Evolutionary conservation across 2,329 filamentous ascomycete species (phyloP).

Genomic region (Colletotrichum higginsianum): DNA sequence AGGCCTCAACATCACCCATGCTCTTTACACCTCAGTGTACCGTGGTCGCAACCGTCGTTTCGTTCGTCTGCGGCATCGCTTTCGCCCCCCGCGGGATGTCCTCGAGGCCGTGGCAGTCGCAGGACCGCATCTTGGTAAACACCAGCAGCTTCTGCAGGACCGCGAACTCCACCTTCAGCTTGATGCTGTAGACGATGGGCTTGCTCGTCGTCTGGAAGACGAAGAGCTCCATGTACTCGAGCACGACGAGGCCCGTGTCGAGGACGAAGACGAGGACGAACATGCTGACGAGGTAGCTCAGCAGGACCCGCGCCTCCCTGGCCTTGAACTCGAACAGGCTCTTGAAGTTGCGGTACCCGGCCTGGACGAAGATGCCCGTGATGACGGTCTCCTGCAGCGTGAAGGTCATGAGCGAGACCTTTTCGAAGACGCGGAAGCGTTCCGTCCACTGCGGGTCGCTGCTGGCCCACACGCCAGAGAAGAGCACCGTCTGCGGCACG

Average conservation of each 20-base stretch:
- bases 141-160: constrained; percentile 58
- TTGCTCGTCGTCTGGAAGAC: constrained; percentile 43
- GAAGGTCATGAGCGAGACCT: constrained; percentile 69
- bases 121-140: constrained; percentile 22
- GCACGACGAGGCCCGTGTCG: constrained; percentile 54
- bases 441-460: constrained; percentile 45
- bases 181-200: constrained; percentile 38
- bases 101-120: constrained; percentile 19
- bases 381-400: constrained; percentile 69
- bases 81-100: neutral
- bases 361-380: constrained; percentile 56
- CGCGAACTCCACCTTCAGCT: constrained; percentile 61
- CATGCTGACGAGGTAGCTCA: constrained; percentile 56
- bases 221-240: constrained; percentile 57
- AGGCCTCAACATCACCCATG: too few relatives aligned
- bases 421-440: constrained; percentile 64
- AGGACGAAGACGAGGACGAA: constrained; percentile 57
- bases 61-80: neutral
- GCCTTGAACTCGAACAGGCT: constrained; percentile 38
- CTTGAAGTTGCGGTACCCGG: constrained; percentile 51
- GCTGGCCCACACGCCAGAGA: constrained; percentile 62
- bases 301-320: constrained; percentile 45
- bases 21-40: constrained; percentile 26
- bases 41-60: neutral
- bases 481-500: constrained; percentile 64